phyloP scores from a whole-genome alignment of 192 early-diverging fungal genomes.

The Lobosporangium transversale region DNA sequence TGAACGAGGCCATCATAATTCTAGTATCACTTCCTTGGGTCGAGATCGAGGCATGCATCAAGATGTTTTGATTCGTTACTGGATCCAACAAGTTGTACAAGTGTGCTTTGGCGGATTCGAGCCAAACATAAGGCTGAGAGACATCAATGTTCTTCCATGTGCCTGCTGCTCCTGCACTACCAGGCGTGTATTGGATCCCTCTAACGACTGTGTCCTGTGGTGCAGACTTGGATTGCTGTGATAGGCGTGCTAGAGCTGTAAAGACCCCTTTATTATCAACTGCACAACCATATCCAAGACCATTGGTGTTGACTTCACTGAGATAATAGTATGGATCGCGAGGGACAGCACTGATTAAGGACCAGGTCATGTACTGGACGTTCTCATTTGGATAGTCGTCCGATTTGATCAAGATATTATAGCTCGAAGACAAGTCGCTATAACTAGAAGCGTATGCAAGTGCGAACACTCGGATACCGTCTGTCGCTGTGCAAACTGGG shows the following conservation, averaged over 20 bases:
- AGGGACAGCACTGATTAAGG: background rate
- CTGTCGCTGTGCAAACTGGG: background rate
- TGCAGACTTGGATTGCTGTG: background rate
- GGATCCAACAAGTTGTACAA: background rate
- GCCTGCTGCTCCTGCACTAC: no score
- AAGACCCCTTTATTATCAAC: background rate
- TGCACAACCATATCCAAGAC: background rate
- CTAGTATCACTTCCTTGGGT: background rate
- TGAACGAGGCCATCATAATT: background rate
- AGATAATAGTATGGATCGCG: background rate
- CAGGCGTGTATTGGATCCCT: background rate
- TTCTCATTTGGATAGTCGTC: background rate
- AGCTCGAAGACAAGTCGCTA: background rate
- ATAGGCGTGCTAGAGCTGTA: background rate
- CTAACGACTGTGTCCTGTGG: background rate
- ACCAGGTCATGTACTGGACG: background rate
- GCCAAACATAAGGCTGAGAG: background rate
- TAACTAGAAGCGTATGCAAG: background rate
- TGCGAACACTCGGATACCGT: background rate
- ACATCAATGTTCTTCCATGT: background rate
- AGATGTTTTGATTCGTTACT: background rate
- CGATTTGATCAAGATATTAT: slow-evolving; percentile 3
- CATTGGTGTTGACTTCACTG: background rate
- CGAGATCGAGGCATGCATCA: background rate
- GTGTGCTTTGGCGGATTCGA: background rate